A percentile compares a stretch with the other conserved stretches of the same genome.
Conservation (phyloP, 192 early-diverging fungal genomes). For the Irineochytrium annulatum region DNA sequence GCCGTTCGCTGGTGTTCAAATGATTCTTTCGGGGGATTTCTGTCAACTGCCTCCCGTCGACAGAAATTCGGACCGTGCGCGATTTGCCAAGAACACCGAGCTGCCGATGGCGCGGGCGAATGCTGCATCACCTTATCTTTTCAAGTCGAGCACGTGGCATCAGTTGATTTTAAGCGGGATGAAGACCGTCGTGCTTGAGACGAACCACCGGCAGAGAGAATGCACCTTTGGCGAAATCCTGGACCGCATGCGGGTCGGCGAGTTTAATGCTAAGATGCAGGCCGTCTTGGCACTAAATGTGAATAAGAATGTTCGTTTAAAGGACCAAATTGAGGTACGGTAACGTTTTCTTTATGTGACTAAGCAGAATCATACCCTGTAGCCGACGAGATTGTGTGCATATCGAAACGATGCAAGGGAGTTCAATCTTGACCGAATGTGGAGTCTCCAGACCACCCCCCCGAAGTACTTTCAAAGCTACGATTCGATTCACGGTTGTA, state of each 20-base stretch:
- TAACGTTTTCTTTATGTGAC: too few species aligned
- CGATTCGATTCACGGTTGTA: too few species aligned
- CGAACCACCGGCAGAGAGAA: slow-evolving; percentile 41
- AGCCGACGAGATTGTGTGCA: slow-evolving; percentile 38
- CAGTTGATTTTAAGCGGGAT: slow-evolving; percentile 22
- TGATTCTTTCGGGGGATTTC: slow-evolving; percentile 49
- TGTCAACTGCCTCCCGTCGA: slow-evolving; percentile 46
- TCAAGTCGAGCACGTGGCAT: slow-evolving; percentile 31
- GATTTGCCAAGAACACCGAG: neutral
- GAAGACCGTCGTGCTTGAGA: slow-evolving; percentile 27
- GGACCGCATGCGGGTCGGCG: slow-evolving; percentile 36
- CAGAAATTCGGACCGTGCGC: neutral
- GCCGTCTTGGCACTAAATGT: slow-evolving; percentile 2
- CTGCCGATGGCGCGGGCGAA: too few species aligned
- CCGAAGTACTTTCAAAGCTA: too few species aligned
- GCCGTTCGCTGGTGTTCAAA: slow-evolving; percentile 45
- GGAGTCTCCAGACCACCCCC: too few species aligned
- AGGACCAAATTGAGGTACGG: neutral
- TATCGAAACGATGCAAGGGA: slow-evolving; percentile 22
- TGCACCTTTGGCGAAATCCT: slow-evolving; percentile 30
- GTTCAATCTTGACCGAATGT: too few species aligned
- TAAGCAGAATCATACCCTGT: too few species aligned
- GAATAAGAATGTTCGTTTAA: neutral
- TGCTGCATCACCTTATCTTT: slow-evolving; percentile 28
- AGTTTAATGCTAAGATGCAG: slow-evolving; percentile 24